Base-by-base conservation (phyloP, 2,329 filamentous ascomycete species). In the Alternaria dauci region DNA sequence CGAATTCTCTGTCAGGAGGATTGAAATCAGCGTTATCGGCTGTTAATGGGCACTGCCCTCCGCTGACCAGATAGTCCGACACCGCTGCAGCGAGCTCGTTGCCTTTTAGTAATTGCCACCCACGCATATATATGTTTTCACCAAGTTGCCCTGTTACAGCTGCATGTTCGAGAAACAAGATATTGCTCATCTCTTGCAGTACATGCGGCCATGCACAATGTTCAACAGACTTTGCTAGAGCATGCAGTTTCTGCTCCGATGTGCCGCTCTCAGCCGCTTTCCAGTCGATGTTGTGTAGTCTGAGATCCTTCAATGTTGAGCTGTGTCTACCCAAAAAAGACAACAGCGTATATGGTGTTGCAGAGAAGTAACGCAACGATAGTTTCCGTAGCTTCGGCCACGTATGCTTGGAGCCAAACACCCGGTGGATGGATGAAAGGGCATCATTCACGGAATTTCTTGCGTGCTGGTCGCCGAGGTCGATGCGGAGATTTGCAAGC, bases 281-380 rank as follows among this genome's bases (percentile, higher is more conserved):
- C 8, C 58, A 39, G 30, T 4, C 11, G 1, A 62, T 54, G 11
- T 50, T 43, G 12, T 61, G 41, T 5, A 68, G 55, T 38, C 53
- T 58, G 47, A 70, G 34, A 16, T 62, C 53, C 7, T 41, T 61
- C 16, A 68, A 47, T 2, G 62, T 68, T 3, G 56, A 56, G 8
- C 44, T 42, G 14, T 68, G 62, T 32, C 57, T 42, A 12, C 12
- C 9, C 3, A 67, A 12, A 8, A 68, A 42, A 4, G 57, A 54
- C 8, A 61, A 3, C 12, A 69, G 26, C 1, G 39, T 50, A 1
- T 58, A 30, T 0, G 55, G 36, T 2, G 41, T 62, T 2, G 66
- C 51, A 14, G 39, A 47, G 26, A 66, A 47, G n/a, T 59, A 23
- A n/a, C n/a, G 12, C 8, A 64, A 25, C 9, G 59, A 62, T 18